Conservation (phyloP, 2,329 filamentous ascomycete genomes). For the Nothophoma quercina region DNA sequence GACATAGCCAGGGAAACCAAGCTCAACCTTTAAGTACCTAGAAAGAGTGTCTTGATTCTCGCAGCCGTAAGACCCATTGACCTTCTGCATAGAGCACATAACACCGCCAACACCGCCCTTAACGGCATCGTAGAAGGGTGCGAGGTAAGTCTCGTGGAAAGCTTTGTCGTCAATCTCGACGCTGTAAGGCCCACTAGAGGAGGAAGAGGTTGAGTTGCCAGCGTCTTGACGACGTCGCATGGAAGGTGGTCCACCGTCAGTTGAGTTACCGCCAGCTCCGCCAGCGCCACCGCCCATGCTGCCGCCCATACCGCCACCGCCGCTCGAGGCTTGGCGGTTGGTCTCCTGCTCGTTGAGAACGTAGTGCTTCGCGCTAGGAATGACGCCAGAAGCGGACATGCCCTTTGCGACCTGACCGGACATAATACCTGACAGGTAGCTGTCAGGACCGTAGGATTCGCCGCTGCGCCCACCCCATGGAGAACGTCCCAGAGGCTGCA, state of each 20-base stretch:
- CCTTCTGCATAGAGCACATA: conserved; percentile 61
- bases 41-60: conserved; percentile 51
- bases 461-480: conserved; percentile 32
- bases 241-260: conserved; percentile 1
- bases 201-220: conserved; percentile 54
- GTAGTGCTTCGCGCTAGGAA: conserved; percentile 59
- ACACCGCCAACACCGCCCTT: conserved; percentile 63
- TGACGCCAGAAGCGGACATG: conserved; percentile 35
- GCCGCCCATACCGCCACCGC: conserved; percentile 7
- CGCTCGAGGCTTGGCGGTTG: conserved; percentile 8
- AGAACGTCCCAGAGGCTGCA: conserved; percentile 33
- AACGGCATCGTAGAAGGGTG: conserved; percentile 68
- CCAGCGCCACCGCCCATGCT: conserved; percentile 4
- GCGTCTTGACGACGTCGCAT: conserved; percentile 53
- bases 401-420: conserved; percentile 14
- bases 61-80: conserved; percentile 33
- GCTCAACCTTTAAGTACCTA: conserved; percentile 57
- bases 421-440: conserved; percentile 25
- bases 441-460: conserved; percentile 33
- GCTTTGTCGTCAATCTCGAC: conserved; percentile 68
- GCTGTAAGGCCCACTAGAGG: conserved; percentile 41
- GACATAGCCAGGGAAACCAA: conserved; percentile 54
- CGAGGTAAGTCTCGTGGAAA: conserved; percentile 69
- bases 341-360: conserved; percentile 18
- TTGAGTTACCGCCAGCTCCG: conserved; percentile 1